Percentiles rank a stretch among this genome's conserved stretches.
These are phyloP conservation scores for Escallonia herrerae DNA, from an alignment of 129 eudicot species.

Conservation along the genomic window DNA sequence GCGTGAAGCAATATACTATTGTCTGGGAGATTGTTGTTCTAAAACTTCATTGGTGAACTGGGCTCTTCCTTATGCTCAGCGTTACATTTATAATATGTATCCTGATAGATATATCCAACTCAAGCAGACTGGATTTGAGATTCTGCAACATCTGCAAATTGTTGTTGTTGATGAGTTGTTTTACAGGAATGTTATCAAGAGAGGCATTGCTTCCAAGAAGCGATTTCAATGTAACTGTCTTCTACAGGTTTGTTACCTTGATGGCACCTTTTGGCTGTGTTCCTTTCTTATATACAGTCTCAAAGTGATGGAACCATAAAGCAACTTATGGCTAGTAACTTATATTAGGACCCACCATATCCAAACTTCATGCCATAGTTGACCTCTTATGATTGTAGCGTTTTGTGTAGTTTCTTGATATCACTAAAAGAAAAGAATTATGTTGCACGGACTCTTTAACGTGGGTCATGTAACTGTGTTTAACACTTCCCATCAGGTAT, in stretches of 20 bases:
- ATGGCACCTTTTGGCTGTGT: neutral
- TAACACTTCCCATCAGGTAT: too few species aligned
- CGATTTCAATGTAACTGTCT: conserved; percentile 54
- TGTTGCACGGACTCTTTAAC: too few species aligned
- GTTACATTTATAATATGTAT: conserved; percentile 51
- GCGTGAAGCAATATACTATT: conserved; percentile 68
- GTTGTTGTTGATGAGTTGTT: conserved; percentile 67
- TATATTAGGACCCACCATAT: too few species aligned
- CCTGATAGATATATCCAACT: conserved; percentile 46
- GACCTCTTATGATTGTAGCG: too few species aligned
- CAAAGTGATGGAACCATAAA: too few species aligned
- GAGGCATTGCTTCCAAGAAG: conserved; percentile 34
- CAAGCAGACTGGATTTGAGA: conserved; percentile 43
- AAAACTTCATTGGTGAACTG: conserved; percentile 53
- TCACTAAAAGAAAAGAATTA: too few species aligned
- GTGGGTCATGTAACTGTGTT: too few species aligned
- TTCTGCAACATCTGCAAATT: conserved; percentile 25
- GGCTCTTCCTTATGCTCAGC: conserved; percentile 84
- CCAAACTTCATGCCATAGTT: too few species aligned
- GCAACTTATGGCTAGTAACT: too few species aligned
- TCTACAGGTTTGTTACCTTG: conserved; percentile 12
- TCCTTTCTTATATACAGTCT: neutral
- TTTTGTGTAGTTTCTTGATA: too few species aligned
- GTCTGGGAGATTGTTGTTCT: conserved; percentile 42
- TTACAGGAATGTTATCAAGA: conserved; percentile 38